phyloP scores from a whole-genome alignment of 208 protist species.

The Leptomonas seymouri region DNA sequence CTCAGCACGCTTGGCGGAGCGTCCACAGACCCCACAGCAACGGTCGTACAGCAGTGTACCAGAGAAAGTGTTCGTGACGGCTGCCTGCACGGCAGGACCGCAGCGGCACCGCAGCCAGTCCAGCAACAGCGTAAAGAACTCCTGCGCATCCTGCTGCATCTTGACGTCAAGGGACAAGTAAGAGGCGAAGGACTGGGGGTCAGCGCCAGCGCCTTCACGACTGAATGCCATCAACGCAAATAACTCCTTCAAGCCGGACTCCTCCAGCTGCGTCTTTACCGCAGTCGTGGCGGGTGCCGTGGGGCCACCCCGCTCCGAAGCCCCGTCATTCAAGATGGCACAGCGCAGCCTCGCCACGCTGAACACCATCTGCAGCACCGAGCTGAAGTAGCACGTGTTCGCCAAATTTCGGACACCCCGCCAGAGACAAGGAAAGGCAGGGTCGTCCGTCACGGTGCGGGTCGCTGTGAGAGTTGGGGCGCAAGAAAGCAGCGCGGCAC shows the following conservation, averaged over 20 bases:
- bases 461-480: not conserved
- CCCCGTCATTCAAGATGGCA: constrained; percentile 49
- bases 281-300: not conserved
- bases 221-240: constrained; percentile 82
- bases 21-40: constrained; percentile 57
- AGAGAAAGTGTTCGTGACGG: constrained; percentile 52
- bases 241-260: constrained; percentile 66
- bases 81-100: constrained; percentile 40
- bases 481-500: not conserved
- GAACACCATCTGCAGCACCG: constrained; percentile 85
- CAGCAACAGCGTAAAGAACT: constrained; percentile 76
- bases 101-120: constrained; percentile 73
- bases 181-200: constrained; percentile 51
- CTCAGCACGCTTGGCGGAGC: constrained; percentile 63
- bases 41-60: constrained; percentile 80
- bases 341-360: constrained; percentile 54
- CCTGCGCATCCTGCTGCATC: constrained; percentile 86
- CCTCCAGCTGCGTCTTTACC: constrained; percentile 11
- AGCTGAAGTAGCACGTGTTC: constrained; percentile 93
- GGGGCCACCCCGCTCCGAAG: not conserved
- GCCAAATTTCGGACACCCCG: constrained; percentile 80
- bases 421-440: constrained; percentile 45
- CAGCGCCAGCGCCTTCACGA: constrained; percentile 49
- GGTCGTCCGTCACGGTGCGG: constrained; percentile 19
- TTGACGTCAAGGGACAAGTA: constrained; percentile 69